Percentiles rank a stretch among this genome's conserved stretches.
These are phyloP conservation scores for Tolypocladium guangdongense DNA, from an alignment of 2,329 filamentous ascomycete genomes.

Conservation along the genomic window DNA sequence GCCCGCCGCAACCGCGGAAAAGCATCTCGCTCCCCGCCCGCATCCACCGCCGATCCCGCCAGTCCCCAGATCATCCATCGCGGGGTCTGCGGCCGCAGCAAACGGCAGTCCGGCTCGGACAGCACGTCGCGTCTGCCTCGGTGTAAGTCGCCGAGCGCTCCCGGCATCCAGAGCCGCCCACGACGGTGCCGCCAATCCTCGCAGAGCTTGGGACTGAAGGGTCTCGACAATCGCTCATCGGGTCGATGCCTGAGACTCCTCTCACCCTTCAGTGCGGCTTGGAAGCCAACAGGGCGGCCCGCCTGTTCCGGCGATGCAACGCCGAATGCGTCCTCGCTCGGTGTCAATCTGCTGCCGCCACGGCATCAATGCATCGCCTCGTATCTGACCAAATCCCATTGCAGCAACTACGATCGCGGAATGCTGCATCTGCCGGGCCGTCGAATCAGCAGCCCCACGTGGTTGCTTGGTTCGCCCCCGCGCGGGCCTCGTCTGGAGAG, in stretches of 20 bases:
- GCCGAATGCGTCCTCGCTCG: background rate
- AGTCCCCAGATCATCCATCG: background rate
- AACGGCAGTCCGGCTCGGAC: background rate
- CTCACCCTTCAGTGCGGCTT: no score
- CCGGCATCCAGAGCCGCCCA: background rate
- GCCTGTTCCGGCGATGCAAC: background rate
- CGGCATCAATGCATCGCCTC: background rate
- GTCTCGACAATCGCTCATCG: no score
- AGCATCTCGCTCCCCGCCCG: no score
- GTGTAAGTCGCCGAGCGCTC: background rate
- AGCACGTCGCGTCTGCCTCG: background rate
- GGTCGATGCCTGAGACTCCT: no score
- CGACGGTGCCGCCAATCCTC: no score
- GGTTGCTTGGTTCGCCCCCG: background rate
- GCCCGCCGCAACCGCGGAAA: no score
- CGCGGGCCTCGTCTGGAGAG: background rate
- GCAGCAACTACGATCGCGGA: background rate
- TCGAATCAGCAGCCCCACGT: background rate
- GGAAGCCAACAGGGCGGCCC: background rate
- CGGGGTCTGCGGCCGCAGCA: background rate
- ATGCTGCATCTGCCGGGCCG: background rate
- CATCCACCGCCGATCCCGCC: background rate
- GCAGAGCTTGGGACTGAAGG: no score
- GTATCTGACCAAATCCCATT: background rate
- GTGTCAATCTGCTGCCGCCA: background rate